phyloP scores from a whole-genome alignment of 129 eudicot genomes.

The Flaveria brownii region DNA sequence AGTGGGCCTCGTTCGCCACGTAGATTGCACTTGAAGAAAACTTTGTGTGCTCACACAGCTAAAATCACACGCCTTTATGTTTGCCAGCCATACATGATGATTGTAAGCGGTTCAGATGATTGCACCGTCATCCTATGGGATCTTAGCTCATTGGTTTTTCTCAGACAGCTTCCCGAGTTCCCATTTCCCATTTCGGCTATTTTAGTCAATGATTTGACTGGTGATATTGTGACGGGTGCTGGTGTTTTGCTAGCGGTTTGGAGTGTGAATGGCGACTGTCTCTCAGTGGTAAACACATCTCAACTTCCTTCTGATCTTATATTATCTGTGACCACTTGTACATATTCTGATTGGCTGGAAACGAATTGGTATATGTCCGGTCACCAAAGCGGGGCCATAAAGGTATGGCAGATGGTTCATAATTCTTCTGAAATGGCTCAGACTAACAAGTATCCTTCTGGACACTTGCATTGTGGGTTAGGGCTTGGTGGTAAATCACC shows the following conservation, averaged over 20 bases:
- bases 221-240: constrained; percentile 82
- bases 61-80: constrained; percentile 65
- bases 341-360: constrained; percentile 85
- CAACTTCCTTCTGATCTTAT: constrained; percentile 89
- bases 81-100: constrained; percentile 92
- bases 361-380: constrained; percentile 88
- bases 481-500: constrained; percentile 59
- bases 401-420: constrained; percentile 91
- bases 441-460: constrained; percentile 33
- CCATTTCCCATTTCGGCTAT: constrained; percentile 81
- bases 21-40: constrained; percentile 51
- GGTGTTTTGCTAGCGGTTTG: constrained; percentile 92
- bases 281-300: constrained; percentile 78
- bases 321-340: constrained; percentile 63
- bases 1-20: constrained; percentile 60
- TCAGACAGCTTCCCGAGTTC: constrained; percentile 88
- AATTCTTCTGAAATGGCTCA: constrained; percentile 43
- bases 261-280: constrained; percentile 91
- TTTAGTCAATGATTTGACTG: constrained; percentile 77
- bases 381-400: constrained; percentile 91
- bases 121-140: constrained; percentile 84
- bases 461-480: constrained; percentile 48
- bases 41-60: constrained; percentile 77
- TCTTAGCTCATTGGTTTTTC: constrained; percentile 68
- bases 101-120: constrained; percentile 94